phyloP scores from a whole-genome alignment of 1,284 basidiomycete species.

The Ustilago cynodontis region DNA sequence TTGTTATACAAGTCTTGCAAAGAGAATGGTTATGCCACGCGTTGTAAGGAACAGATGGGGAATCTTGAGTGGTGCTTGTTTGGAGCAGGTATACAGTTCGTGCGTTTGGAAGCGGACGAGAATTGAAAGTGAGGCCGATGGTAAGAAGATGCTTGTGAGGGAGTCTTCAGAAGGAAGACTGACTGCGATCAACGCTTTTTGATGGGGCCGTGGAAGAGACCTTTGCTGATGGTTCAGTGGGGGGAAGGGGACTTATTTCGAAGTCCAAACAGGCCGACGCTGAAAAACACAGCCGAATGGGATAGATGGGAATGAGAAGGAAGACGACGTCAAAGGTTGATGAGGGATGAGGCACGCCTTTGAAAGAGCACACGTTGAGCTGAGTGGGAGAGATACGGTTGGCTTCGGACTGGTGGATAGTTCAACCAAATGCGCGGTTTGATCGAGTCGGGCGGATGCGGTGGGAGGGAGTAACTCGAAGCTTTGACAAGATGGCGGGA shows the following conservation, averaged over 20 bases:
- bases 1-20: constrained; percentile 26
- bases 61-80: constrained; percentile 30
- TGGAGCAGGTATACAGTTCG: constrained; percentile 37
- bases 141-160: not conserved
- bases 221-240: not conserved
- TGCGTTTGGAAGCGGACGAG: constrained; percentile 11
- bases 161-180: constrained; percentile 3
- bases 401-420: not conserved
- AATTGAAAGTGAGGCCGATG: not conserved
- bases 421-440: not conserved
- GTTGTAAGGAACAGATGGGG: constrained; percentile 5
- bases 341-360: not conserved
- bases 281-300: not conserved
- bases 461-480: not conserved
- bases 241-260: not conserved
- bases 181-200: constrained; percentile 24
- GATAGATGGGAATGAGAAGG: not conserved
- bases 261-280: not conserved
- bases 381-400: not conserved
- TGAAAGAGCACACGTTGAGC: not conserved
- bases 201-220: not conserved
- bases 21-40: constrained; percentile 8
- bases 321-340: not conserved
- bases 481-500: not conserved
- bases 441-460: not conserved